phyloP scores from a whole-genome alignment of 2,329 filamentous ascomycete genomes.

The Dendrostoma leiphaemia region DNA sequence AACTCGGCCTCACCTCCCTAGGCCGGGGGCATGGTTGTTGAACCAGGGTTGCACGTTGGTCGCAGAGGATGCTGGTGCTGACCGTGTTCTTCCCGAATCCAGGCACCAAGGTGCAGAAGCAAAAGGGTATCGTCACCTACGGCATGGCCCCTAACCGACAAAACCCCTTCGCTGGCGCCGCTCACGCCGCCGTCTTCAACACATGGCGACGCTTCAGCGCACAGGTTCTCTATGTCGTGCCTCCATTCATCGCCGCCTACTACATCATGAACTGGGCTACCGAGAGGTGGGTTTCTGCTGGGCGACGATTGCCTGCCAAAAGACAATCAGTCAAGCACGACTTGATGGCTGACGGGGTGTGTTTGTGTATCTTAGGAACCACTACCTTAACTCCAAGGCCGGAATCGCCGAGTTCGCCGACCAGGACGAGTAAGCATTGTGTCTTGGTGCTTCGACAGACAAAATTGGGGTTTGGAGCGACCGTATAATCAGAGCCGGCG shows the following conservation, averaged over 20 bases:
- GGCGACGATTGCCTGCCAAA: too few species aligned
- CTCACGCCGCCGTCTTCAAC: conserved; percentile 90
- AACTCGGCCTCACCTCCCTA: too few species aligned
- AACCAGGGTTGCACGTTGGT: too few species aligned
- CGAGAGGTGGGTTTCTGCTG: conserved; percentile 68
- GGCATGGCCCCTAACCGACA: conserved; percentile 84
- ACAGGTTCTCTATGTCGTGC: conserved; percentile 87
- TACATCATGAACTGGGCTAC: conserved; percentile 86
- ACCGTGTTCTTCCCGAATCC: neutral
- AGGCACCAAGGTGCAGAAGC: conserved; percentile 39
- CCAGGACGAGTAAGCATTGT: conserved; percentile 37
- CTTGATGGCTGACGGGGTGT: conserved; percentile 21
- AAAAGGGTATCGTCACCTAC: conserved; percentile 68
- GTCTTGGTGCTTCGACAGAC: neutral
- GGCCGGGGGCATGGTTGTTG: neutral
- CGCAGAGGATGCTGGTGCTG: conserved; percentile 42
- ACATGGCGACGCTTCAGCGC: conserved; percentile 79
- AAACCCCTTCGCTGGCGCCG: conserved; percentile 75
- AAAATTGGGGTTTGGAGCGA: neutral
- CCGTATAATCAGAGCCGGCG: too few species aligned
- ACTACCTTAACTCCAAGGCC: conserved; percentile 78
- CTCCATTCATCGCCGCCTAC: conserved; percentile 77
- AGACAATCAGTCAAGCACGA: too few species aligned
- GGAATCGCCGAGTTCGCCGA: conserved; percentile 57
- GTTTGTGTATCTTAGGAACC: conserved; percentile 62